phyloP scores from a whole-genome alignment of 2,329 filamentous ascomycete genomes.

The Fusarium sp. region DNA sequence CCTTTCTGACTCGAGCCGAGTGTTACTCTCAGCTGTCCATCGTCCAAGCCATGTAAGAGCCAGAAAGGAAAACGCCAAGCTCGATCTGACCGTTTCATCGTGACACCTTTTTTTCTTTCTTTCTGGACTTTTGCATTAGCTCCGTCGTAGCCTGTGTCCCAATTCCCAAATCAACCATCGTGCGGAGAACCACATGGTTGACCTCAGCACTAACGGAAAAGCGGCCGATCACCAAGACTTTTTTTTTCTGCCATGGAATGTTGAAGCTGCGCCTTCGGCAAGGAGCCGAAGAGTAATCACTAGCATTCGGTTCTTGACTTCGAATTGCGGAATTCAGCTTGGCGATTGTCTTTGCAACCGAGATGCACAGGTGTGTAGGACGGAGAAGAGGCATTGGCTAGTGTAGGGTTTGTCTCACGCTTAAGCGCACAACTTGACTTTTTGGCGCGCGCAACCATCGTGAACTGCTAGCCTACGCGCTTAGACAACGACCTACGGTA shows the following conservation, averaged over 20 bases:
- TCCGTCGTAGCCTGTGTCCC: background rate
- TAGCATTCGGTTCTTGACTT: background rate
- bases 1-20: background rate
- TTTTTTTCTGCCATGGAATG: background rate
- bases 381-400: background rate
- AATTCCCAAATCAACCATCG: constrained; percentile 11
- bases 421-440: background rate
- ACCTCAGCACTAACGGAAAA: background rate
- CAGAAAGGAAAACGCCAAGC: background rate
- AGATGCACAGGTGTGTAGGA: background rate
- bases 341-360: background rate
- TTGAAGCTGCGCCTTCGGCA: background rate
- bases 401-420: background rate
- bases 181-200: constrained; percentile 49
- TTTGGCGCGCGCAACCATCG: background rate
- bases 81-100: constrained; percentile 20
- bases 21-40: background rate
- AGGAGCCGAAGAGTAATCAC: background rate
- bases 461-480: background rate
- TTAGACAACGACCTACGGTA: background rate
- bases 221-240: background rate
- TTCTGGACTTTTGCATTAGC: constrained; percentile 13
- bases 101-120: constrained; percentile 8
- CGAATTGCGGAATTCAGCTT: background rate
- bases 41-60: background rate